These are phyloP conservation scores for Cystobasidium pallidum DNA, from an alignment of 1,284 basidiomycete genomes.

Conservation along the genomic window DNA sequence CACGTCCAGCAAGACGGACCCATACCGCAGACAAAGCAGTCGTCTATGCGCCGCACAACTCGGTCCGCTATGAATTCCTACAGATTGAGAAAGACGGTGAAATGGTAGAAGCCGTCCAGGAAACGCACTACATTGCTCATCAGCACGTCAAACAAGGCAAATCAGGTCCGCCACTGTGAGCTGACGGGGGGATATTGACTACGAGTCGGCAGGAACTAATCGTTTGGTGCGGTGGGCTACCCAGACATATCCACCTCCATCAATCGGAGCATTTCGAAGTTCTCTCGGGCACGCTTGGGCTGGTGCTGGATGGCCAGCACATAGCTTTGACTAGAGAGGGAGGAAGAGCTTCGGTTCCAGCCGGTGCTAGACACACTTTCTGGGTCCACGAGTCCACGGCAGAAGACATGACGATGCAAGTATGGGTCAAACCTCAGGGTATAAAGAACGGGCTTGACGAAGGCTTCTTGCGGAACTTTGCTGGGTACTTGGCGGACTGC, in stretches of 20 bases:
- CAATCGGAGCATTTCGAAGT: slow-evolving; percentile 29
- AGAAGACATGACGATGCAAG: slow-evolving; percentile 24
- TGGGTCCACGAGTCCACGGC: slow-evolving; percentile 13
- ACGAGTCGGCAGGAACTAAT: no score
- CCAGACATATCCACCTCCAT: slow-evolving; percentile 33
- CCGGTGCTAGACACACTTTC: slow-evolving; percentile 35
- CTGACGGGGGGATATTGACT: no score
- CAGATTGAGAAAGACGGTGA: slow-evolving; percentile 25
- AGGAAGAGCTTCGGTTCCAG: slow-evolving; percentile 1
- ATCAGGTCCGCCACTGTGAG: slow-evolving; percentile 33
- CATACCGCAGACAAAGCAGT: slow-evolving; percentile 4
- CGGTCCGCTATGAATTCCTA: slow-evolving; percentile 34
- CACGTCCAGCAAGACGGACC: slow-evolving; percentile 14
- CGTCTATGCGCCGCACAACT: background rate
- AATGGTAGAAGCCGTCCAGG: slow-evolving; percentile 11
- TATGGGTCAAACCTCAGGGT: slow-evolving; percentile 32
- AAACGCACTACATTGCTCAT: slow-evolving; percentile 29
- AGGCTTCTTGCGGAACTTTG: slow-evolving; percentile 39
- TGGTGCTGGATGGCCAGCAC: slow-evolving; percentile 7
- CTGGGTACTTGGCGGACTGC: slow-evolving; percentile 31
- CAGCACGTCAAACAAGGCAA: slow-evolving; percentile 14
- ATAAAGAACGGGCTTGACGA: slow-evolving; percentile 37
- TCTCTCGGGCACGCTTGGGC: slow-evolving; percentile 32
- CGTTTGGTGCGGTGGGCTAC: no score
- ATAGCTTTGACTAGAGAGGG: slow-evolving; percentile 14